phyloP scores from a whole-genome alignment of 208 protist species.

The Strigomonas galati region DNA sequence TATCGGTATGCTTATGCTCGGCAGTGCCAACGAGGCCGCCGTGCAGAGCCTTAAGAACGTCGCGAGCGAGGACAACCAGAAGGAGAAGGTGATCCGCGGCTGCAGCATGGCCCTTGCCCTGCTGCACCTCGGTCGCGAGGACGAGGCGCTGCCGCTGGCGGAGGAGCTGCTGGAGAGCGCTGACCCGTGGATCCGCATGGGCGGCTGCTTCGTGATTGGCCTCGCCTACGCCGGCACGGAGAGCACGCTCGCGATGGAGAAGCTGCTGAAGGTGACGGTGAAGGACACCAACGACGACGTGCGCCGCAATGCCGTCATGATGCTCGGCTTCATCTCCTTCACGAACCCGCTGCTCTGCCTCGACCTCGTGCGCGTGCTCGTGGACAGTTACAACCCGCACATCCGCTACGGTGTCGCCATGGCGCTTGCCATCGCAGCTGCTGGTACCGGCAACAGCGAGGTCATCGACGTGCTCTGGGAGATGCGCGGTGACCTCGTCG shows the following conservation, averaged over 20 bases:
- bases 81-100: conserved; percentile 99
- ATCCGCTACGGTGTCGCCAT: conserved; percentile 97
- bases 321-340: conserved; percentile 98
- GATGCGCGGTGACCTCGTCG: conserved; percentile 92
- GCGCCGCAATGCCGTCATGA: conserved; percentile 96
- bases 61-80: conserved; percentile 95
- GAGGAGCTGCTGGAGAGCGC: conserved; percentile 90
- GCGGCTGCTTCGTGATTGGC: conserved; percentile 96
- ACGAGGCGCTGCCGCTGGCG: conserved; percentile 92
- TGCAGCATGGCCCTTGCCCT: conserved; percentile 96
- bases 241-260: conserved; percentile 92
- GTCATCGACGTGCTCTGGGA: conserved; percentile 95
- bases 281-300: conserved; percentile 99
- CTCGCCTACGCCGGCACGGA: conserved; percentile 97
- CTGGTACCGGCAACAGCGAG: conserved; percentile 93
- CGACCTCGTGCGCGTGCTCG: conserved; percentile 70
- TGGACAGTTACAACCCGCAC: conserved; percentile 99
- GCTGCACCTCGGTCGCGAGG: conserved; percentile 96
- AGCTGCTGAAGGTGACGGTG: conserved; percentile 96
- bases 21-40: conserved; percentile 82
- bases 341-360: conserved; percentile 92
- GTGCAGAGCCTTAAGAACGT: conserved; percentile 93
- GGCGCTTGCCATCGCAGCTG: conserved; percentile 96
- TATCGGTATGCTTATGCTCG: conserved; percentile 98
- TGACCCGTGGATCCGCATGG: conserved; percentile 97